A percentile compares a stretch with the other conserved stretches of the same genome.
These are phyloP conservation scores for Penicillium rolfsii DNA, from an alignment of 2,329 filamentous ascomycete species.

Conservation along the genomic window DNA sequence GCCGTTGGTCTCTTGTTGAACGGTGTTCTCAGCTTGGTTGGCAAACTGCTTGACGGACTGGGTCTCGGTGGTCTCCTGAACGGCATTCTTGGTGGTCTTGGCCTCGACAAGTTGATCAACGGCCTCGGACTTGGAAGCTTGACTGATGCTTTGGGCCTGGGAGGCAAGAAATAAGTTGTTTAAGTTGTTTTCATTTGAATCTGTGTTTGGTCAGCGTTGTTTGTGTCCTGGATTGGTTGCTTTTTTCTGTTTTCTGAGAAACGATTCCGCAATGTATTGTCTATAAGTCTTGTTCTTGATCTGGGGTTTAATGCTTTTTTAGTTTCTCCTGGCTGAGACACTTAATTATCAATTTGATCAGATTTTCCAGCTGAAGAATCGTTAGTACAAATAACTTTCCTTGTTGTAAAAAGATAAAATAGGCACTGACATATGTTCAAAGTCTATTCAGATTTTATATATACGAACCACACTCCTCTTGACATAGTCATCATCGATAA, in stretches of 20 bases:
- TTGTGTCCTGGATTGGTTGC: background rate
- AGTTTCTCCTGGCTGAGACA: constrained; percentile 1
- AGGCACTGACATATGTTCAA: background rate
- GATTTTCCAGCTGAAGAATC: background rate
- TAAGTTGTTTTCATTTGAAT: background rate
- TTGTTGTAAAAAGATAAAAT: background rate
- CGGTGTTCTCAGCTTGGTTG: constrained; percentile 83
- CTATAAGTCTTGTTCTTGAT: background rate
- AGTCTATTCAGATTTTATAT: background rate
- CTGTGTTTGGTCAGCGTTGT: background rate
- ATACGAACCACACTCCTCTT: background rate
- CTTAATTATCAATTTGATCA: background rate
- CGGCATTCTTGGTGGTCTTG: constrained; percentile 73
- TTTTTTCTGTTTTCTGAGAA: background rate
- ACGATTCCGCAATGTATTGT: background rate
- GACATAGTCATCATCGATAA: background rate
- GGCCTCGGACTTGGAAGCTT: constrained; percentile 56
- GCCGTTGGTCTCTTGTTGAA: constrained; percentile 81
- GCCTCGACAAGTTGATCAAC: constrained; percentile 58
- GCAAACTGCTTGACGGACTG: constrained; percentile 76
- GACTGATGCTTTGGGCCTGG: constrained; percentile 45
- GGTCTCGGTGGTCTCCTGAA: constrained; percentile 82
- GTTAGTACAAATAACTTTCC: background rate
- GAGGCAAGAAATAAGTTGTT: constrained; percentile 52
- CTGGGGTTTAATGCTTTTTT: too few relatives aligned